Percentiles rank a stretch among this genome's conserved stretches.
phyloP scores from a whole-genome alignment of 768 basidiomycete genomes.

The Xerocomellus amylosporus region DNA sequence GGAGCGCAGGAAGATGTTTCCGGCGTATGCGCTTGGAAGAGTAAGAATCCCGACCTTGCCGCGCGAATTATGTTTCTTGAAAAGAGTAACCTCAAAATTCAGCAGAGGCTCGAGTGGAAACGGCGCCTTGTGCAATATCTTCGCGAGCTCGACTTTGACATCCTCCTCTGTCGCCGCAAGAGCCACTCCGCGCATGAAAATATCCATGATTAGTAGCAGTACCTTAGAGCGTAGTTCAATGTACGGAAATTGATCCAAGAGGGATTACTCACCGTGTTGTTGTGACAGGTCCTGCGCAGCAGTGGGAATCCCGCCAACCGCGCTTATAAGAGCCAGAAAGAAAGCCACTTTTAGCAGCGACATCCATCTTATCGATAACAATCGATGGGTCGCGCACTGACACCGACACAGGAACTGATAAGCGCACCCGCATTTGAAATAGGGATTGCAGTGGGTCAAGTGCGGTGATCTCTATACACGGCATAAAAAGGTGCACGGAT shows the following conservation, averaged over 20 bases:
- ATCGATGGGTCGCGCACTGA: background rate
- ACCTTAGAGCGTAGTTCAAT: background rate
- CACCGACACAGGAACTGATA: slow-evolving; percentile 7
- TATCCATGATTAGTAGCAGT: slow-evolving; percentile 28
- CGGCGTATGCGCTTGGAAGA: slow-evolving; percentile 22
- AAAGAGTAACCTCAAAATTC: slow-evolving; percentile 37
- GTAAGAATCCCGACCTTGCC: slow-evolving; percentile 33
- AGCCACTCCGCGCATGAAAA: slow-evolving; percentile 34
- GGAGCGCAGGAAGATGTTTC: slow-evolving; percentile 24
- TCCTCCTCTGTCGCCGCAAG: slow-evolving; percentile 31
- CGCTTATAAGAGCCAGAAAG: slow-evolving; percentile 16
- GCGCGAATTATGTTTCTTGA: slow-evolving; percentile 18
- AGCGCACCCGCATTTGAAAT: background rate
- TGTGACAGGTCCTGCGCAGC: slow-evolving; percentile 6
- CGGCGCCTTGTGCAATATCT: slow-evolving; percentile 33
- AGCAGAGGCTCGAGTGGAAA: slow-evolving; percentile 25
- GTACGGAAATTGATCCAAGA: background rate
- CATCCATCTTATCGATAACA: slow-evolving; percentile 19
- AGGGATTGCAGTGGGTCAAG: background rate
- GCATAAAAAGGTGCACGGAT: background rate
- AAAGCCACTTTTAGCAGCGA: background rate
- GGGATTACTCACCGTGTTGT: slow-evolving; percentile 20
- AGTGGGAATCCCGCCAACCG: background rate
- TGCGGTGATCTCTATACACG: slow-evolving; percentile 13
- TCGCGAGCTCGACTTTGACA: slow-evolving; percentile 32